Evolutionary conservation across 1,139 yeast species (phyloP).

Genomic region (Saccharomyces hybrid): DNA sequence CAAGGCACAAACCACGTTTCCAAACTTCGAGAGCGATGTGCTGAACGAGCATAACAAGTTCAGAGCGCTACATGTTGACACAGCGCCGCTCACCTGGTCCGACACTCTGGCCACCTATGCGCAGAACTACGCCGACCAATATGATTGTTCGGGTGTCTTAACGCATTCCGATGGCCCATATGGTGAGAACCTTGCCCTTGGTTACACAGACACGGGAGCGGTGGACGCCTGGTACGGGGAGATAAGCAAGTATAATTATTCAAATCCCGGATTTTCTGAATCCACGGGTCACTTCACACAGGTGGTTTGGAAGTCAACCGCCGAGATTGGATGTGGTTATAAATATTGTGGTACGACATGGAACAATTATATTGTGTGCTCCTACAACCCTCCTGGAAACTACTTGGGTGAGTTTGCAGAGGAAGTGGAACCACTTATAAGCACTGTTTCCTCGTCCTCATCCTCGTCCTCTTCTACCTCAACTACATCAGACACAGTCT

Average conservation of each 20-base stretch:
- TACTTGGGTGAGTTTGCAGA: conserved; percentile 36
- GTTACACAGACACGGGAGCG: conserved; percentile 53
- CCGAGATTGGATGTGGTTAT: conserved; percentile 70
- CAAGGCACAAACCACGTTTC: neutral
- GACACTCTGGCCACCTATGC: conserved; percentile 57
- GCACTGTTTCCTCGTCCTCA: neutral
- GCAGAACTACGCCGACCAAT: conserved; percentile 57
- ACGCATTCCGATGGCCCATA: conserved; percentile 70
- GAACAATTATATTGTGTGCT: conserved; percentile 54
- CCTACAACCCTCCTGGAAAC: conserved; percentile 59
- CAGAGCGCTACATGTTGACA: conserved; percentile 57
- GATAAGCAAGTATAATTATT: conserved; percentile 50
- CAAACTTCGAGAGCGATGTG: conserved; percentile 13
- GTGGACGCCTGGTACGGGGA: conserved; percentile 83
- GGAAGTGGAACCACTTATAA: conserved; percentile 27
- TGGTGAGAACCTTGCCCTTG: conserved; percentile 87
- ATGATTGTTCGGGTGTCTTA: conserved; percentile 62
- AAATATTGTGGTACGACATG: conserved; percentile 40
- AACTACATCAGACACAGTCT: neutral
- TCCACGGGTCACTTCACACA: conserved; percentile 75
- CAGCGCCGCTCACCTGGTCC: conserved; percentile 57
- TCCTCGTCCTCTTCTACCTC: neutral
- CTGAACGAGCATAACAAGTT: conserved; percentile 59
- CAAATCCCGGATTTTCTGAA: conserved; percentile 37
- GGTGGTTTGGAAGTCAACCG: conserved; percentile 69